Conservation (phyloP, 768 basidiomycete genomes). For the Leccinum aurantiacum region DNA sequence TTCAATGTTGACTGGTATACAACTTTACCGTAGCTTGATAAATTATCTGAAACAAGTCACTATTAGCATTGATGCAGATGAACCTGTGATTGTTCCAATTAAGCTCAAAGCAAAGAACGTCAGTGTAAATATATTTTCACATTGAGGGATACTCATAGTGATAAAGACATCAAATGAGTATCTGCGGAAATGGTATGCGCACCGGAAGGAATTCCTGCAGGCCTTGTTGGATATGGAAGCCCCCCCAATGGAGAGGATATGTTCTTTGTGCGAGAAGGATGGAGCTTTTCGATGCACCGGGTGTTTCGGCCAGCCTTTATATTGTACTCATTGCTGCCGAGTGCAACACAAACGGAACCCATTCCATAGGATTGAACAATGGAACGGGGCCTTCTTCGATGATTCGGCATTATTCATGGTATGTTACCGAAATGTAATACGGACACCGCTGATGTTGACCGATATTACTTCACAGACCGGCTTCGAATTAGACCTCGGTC, state of each 20-base stretch:
- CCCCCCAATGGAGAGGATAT: not conserved
- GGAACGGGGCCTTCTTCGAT: not conserved
- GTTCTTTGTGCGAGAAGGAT: not conserved
- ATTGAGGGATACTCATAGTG: not conserved
- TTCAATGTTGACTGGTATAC: too few species aligned
- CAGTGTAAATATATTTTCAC: too few species aligned
- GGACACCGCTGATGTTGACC: too few species aligned
- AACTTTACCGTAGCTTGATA: too few species aligned
- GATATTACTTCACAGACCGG: not conserved
- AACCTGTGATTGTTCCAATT: too few species aligned
- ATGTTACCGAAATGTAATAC: not conserved
- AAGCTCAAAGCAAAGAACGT: too few species aligned
- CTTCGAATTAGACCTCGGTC: not conserved
- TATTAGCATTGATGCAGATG: too few species aligned
- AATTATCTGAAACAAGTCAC: too few species aligned
- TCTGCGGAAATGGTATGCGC: not conserved
- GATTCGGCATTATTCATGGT: not conserved
- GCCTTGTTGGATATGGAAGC: not conserved
- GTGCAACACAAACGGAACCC: not conserved
- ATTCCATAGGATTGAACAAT: not conserved
- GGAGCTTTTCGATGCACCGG: not conserved
- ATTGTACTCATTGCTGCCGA: not conserved
- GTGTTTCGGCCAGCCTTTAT: not conserved
- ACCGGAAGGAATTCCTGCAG: not conserved
- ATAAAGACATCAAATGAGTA: not conserved